Evolutionary conservation across 208 protist species (phyloP).

Genomic region (Leishmania aethiopica): DNA sequence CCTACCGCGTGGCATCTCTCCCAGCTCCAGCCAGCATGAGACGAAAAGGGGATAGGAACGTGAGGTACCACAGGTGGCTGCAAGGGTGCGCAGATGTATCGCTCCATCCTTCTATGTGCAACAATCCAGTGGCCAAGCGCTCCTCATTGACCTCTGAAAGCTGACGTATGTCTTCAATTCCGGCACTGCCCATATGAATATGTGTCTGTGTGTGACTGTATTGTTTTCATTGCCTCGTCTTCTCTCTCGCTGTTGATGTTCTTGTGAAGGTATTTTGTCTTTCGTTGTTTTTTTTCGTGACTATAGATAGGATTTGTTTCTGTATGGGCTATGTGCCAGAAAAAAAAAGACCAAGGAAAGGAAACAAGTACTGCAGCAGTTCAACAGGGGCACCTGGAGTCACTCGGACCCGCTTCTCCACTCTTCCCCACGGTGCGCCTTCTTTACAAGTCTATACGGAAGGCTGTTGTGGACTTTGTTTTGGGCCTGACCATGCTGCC

Average conservation of each 20-base stretch:
- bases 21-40: not conserved
- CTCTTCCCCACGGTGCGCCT: not conserved
- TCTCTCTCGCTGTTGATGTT: not conserved
- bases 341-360: not conserved
- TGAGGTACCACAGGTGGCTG: not conserved
- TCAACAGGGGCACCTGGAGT: not conserved
- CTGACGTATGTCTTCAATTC: not conserved
- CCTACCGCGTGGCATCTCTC: not conserved
- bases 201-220: not conserved
- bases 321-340: slow-evolving; percentile 2
- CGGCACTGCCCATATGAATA: not conserved
- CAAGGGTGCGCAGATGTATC: not conserved
- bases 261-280: slow-evolving; percentile 7
- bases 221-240: not conserved
- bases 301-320: slow-evolving; percentile 14
- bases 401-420: not conserved
- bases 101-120: not conserved
- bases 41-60: not conserved
- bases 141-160: not conserved
- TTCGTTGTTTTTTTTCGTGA: slow-evolving; percentile 17
- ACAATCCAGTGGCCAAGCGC: not conserved
- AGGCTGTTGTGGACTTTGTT: not conserved
- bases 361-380: not conserved
- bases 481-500: not conserved
- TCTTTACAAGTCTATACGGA: not conserved